phyloP scores from a whole-genome alignment of 2,329 filamentous ascomycete genomes.

The Alternaria sp. region DNA sequence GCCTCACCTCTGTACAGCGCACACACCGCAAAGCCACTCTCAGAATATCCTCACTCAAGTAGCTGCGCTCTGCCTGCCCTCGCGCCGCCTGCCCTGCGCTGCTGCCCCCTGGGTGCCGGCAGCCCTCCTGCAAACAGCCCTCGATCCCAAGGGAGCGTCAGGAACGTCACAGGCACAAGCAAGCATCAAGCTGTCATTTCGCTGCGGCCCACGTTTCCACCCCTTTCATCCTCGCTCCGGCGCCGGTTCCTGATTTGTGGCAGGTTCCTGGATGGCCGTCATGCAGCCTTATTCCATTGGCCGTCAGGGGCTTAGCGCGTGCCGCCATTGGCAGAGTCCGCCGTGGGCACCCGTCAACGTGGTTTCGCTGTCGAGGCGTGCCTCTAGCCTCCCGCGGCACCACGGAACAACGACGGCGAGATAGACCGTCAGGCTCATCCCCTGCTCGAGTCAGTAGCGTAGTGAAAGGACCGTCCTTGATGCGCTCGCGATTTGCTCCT shows the following conservation, averaged over 20 bases:
- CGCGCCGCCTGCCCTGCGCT: slow-evolving; percentile 4
- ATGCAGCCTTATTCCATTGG: slow-evolving; percentile 42
- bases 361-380: slow-evolving; percentile 35
- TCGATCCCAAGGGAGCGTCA: slow-evolving; percentile 7
- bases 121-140: not conserved
- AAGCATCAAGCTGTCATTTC: slow-evolving; percentile 28
- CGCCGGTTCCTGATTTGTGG: slow-evolving; percentile 31
- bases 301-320: slow-evolving; percentile 16
- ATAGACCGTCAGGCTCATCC: slow-evolving; percentile 24
- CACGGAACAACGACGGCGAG: slow-evolving; percentile 34
- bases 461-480: slow-evolving; percentile 17
- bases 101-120: not conserved
- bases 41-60: not conserved
- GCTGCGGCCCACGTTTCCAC: slow-evolving; percentile 21
- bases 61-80: not conserved
- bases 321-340: slow-evolving; percentile 24
- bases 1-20: slow-evolving; percentile 8
- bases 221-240: slow-evolving; percentile 26
- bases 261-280: slow-evolving; percentile 39
- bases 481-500: slow-evolving; percentile 24
- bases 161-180: slow-evolving; percentile 18
- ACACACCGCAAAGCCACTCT: slow-evolving; percentile 14
- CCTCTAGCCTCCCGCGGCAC: slow-evolving; percentile 42
- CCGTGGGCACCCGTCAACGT: slow-evolving; percentile 34
- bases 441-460: slow-evolving; percentile 24